Percentiles rank a stretch among this genome's conserved stretches.
Conservation (phyloP, 2,329 filamentous ascomycete species). For the Coniochaeta prunicola region DNA sequence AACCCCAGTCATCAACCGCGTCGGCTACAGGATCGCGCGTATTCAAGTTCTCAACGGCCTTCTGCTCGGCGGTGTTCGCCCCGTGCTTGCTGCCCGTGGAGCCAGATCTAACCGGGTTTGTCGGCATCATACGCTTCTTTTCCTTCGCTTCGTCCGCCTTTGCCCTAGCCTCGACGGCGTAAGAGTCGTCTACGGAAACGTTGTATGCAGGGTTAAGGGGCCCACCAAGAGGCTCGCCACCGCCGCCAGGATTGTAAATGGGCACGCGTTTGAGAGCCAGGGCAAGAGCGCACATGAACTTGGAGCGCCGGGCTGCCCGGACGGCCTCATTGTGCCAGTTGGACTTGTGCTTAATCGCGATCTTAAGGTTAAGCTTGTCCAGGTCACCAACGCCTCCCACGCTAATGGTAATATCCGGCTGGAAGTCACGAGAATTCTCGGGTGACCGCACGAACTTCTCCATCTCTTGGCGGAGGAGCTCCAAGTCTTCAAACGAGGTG, state of each 20-base stretch:
- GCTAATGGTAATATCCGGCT: slow-evolving; percentile 72
- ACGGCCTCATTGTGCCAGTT: slow-evolving; percentile 86
- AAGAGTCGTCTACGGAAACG: slow-evolving; percentile 64
- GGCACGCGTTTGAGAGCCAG: slow-evolving; percentile 80
- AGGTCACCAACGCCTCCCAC: slow-evolving; percentile 74
- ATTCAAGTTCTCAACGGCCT: slow-evolving; percentile 39
- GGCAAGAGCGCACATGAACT: slow-evolving; percentile 93
- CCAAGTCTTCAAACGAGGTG: slow-evolving; percentile 83
- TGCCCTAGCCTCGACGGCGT: slow-evolving; percentile 57
- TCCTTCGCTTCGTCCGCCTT: slow-evolving; percentile 54
- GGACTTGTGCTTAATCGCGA: slow-evolving; percentile 86
- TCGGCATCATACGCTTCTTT: slow-evolving; percentile 57
- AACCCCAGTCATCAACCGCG: slow-evolving; percentile 30
- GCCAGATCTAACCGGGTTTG: slow-evolving; percentile 13
- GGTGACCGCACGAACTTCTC: slow-evolving; percentile 73
- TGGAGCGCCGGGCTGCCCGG: slow-evolving; percentile 74
- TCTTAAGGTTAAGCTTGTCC: slow-evolving; percentile 76
- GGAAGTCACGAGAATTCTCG: slow-evolving; percentile 88
- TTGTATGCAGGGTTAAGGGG: slow-evolving; percentile 75
- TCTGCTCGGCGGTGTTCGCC: slow-evolving; percentile 25
- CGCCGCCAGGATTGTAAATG: slow-evolving; percentile 75
- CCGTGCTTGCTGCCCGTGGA: slow-evolving; percentile 9
- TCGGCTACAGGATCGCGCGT: slow-evolving; percentile 23
- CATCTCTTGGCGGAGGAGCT: slow-evolving; percentile 78
- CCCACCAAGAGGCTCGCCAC: slow-evolving; percentile 51